Evolutionary conservation across 192 early-diverging fungal genomes (phyloP).

Genomic region (Allomyces arbusculus): DNA sequence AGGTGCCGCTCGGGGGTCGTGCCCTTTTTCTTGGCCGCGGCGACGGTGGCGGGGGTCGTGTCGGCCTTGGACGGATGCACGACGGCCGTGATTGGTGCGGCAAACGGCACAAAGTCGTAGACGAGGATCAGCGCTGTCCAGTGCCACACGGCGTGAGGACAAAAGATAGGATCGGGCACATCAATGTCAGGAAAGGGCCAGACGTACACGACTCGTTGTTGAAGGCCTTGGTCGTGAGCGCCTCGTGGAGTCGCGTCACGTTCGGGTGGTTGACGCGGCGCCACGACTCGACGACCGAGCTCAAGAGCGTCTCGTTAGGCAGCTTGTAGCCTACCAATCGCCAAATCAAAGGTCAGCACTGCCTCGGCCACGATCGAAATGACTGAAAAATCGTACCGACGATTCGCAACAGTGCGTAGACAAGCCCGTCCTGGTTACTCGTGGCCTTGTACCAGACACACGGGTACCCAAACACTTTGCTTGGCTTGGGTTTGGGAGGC

Average conservation of each 20-base stretch:
- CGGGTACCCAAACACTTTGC: slow-evolving; percentile 42
- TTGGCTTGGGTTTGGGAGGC: slow-evolving; percentile 24
- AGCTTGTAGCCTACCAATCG: slow-evolving; percentile 33
- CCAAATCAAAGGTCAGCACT: background rate
- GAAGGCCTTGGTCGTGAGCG: slow-evolving; percentile 88
- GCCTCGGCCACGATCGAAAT: too few relatives aligned
- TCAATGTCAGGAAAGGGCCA: background rate
- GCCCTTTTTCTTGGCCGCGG: background rate
- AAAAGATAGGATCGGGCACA: background rate
- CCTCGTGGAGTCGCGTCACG: slow-evolving; percentile 73
- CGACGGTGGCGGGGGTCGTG: background rate
- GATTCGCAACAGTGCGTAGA: slow-evolving; percentile 68
- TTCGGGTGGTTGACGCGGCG: slow-evolving; percentile 56
- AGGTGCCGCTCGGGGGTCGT: slow-evolving; percentile 44
- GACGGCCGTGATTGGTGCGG: background rate
- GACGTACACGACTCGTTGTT: slow-evolving; percentile 45
- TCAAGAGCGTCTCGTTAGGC: slow-evolving; percentile 58
- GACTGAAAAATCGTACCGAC: slow-evolving; percentile 22
- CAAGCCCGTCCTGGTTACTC: slow-evolving; percentile 59
- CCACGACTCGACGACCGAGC: slow-evolving; percentile 62
- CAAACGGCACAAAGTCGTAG: slow-evolving; percentile 34
- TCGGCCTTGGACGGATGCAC: background rate
- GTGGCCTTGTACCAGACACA: slow-evolving; percentile 70
- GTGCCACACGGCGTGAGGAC: background rate
- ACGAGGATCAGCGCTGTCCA: slow-evolving; percentile 73